phyloP scores from a whole-genome alignment of 1,284 basidiomycete species.

The Ceratobasidium sp. region DNA sequence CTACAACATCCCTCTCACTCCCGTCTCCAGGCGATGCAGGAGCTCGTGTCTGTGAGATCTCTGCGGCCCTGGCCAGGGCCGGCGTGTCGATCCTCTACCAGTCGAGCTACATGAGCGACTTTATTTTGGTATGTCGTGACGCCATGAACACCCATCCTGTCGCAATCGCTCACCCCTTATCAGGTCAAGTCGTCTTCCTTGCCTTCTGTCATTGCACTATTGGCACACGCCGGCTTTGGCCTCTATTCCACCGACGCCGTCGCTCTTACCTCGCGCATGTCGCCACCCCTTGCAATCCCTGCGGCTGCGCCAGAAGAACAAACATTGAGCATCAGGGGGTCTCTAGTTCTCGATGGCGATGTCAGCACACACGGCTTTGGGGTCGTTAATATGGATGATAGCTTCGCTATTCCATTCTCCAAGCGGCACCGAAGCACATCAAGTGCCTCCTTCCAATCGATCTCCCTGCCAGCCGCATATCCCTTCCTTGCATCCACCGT shows the following conservation, averaged over 20 bases:
- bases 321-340: constrained; percentile 17
- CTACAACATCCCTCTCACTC: neutral
- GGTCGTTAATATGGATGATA: constrained; percentile 27
- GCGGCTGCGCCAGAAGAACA: constrained; percentile 1
- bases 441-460: constrained; percentile 21
- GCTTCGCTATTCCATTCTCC: constrained; percentile 17
- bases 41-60: constrained; percentile 76
- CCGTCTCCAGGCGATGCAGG: constrained; percentile 64
- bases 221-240: constrained; percentile 67
- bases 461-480: constrained; percentile 50
- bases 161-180: constrained; percentile 33
- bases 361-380: constrained; percentile 25
- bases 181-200: constrained; percentile 72
- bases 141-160: constrained; percentile 23
- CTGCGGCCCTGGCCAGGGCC: constrained; percentile 75
- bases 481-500: constrained; percentile 47
- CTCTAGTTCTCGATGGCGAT: constrained; percentile 35
- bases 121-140: constrained; percentile 67
- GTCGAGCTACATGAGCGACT: constrained; percentile 84
- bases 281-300: constrained; percentile 15
- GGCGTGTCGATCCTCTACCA: constrained; percentile 86
- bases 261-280: constrained; percentile 52
- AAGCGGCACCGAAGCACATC: constrained; percentile 35
- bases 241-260: constrained; percentile 66
- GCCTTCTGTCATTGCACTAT: constrained; percentile 65